Conservation (phyloP, 1,284 basidiomycete species). For the Tetrapyrgos nigripes region DNA sequence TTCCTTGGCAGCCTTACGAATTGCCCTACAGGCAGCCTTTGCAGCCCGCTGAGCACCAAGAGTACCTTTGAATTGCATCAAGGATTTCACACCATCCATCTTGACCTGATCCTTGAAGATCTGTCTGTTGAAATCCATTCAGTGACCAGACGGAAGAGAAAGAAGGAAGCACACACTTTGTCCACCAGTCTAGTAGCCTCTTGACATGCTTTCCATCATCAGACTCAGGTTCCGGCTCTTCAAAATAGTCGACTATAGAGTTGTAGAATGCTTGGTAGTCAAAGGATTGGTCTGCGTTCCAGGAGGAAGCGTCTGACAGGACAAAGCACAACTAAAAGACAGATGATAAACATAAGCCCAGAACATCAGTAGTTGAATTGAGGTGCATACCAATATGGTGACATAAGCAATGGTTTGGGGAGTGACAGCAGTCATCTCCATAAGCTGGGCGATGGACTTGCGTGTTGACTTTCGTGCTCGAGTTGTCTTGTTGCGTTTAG, state of each 20-base stretch:
- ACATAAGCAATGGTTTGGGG: constrained; percentile 4
- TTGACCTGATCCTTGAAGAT: not conserved
- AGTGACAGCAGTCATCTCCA: not conserved
- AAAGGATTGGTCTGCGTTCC: constrained; percentile 18
- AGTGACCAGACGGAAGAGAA: not conserved
- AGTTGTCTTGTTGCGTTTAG: too few relatives aligned
- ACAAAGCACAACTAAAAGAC: not conserved
- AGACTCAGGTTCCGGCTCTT: constrained; percentile 15
- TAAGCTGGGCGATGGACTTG: not conserved
- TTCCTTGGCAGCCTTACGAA: too few relatives aligned
- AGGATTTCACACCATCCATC: not conserved
- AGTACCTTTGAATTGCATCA: not conserved
- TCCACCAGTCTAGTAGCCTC: constrained; percentile 28
- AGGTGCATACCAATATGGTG: not conserved
- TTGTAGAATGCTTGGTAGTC: constrained; percentile 28
- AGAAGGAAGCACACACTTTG: constrained; percentile 18
- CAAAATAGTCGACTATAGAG: constrained; percentile 32
- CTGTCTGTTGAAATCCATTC: not conserved
- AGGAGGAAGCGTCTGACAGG: not conserved
- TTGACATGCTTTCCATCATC: constrained; percentile 15
- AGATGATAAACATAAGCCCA: not conserved
- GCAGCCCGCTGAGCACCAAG: not conserved
- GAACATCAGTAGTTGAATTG: not conserved
- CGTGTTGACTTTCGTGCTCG: not conserved
- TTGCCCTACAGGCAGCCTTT: too few relatives aligned